Evolutionary conservation across 192 early-diverging fungal species (phyloP).

Genomic region (Entophlyctis luteolus): DNA sequence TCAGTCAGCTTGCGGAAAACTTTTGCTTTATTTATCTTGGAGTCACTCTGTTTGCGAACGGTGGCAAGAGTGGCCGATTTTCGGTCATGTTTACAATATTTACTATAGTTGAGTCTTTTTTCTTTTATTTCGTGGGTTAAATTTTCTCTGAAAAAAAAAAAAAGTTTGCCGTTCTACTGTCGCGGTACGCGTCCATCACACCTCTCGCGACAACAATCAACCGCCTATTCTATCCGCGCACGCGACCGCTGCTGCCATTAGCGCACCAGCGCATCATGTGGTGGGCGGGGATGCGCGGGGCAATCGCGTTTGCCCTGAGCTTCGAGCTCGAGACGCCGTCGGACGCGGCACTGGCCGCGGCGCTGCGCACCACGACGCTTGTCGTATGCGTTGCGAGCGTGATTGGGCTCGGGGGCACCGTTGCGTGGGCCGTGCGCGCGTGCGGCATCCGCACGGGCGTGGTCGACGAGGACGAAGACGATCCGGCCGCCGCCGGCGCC

Average conservation of each 20-base stretch:
- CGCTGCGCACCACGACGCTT: slow-evolving; percentile 83
- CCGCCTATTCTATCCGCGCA: slow-evolving; percentile 47
- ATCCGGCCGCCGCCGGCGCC: no score
- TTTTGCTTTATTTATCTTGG: slow-evolving; percentile 98
- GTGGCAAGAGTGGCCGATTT: slow-evolving; percentile 41
- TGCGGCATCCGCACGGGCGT: slow-evolving; percentile 73
- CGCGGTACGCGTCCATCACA: slow-evolving; percentile 80
- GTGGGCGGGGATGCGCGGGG: slow-evolving; percentile 93
- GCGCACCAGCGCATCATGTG: slow-evolving; percentile 90
- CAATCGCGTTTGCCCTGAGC: slow-evolving; percentile 92
- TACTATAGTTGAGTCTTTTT: slow-evolving; percentile 28
- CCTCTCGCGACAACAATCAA: slow-evolving; percentile 84
- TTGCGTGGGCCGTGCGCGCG: slow-evolving; percentile 71
- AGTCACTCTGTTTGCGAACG: slow-evolving; percentile 82
- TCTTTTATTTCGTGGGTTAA: neutral
- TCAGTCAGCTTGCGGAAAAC: slow-evolving; percentile 89
- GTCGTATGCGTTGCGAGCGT: slow-evolving; percentile 90
- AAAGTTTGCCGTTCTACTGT: slow-evolving; percentile 61
- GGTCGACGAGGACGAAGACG: slow-evolving; percentile 20
- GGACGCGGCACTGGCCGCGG: slow-evolving; percentile 46
- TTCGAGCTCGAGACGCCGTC: slow-evolving; percentile 65
- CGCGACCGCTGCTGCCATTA: slow-evolving; percentile 35
- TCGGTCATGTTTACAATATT: slow-evolving; percentile 35
- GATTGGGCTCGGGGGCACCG: slow-evolving; percentile 88
- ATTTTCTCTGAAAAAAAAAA: neutral